Evolutionary conservation across 108 stramenopile species (phyloP).

Genomic region (Ochromonas danica): DNA sequence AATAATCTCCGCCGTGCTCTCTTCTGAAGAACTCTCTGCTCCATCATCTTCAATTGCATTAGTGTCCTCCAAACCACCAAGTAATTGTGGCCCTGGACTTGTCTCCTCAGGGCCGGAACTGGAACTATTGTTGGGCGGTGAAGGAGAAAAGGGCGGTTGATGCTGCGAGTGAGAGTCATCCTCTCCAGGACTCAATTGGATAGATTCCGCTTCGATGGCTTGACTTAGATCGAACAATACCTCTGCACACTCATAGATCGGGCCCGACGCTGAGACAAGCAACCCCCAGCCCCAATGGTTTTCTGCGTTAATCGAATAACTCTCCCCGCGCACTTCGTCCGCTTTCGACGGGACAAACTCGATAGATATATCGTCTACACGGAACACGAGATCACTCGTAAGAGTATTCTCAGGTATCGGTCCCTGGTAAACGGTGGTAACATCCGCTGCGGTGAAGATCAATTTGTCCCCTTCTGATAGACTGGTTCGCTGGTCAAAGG

Average conservation of each 20-base stretch:
- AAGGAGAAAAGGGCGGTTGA: too few relatives aligned
- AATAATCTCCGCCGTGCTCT: too few relatives aligned
- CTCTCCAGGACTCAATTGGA: not conserved
- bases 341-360: not conserved
- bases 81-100: too few relatives aligned
- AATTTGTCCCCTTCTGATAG: constrained; percentile 39
- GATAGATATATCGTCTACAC: not conserved
- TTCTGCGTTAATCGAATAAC: not conserved
- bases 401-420: not conserved
- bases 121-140: too few relatives aligned
- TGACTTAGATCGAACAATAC: not conserved
- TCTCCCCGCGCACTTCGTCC: not conserved
- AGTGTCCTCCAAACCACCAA: too few relatives aligned
- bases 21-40: too few relatives aligned
- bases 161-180: not conserved
- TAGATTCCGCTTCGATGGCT: not conserved
- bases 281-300: constrained; percentile 19
- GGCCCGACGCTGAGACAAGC: not conserved
- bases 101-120: too few relatives aligned
- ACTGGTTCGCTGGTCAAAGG: constrained; percentile 42
- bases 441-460: not conserved
- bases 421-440: not conserved
- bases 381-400: not conserved
- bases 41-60: too few relatives aligned
- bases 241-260: not conserved